A percentile compares a stretch with the other conserved stretches of the same genome.
Conservation (phyloP, 129 eudicot genomes). For the Chrysanthemum lavandulifolium region DNA sequence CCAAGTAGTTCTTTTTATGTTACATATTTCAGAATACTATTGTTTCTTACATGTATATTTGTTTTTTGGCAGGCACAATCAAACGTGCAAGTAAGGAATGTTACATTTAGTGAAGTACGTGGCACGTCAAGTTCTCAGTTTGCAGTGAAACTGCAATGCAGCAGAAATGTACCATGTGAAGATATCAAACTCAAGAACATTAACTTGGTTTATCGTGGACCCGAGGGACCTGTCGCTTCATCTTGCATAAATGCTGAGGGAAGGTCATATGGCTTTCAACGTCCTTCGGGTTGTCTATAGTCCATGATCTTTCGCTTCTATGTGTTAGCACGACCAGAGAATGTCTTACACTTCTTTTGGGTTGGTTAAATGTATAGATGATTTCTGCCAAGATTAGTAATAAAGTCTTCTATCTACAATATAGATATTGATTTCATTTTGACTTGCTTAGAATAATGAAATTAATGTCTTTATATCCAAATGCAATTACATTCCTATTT, state of each 20-base stretch:
- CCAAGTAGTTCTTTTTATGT: not conserved
- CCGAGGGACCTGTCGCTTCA: slow-evolving; percentile 39
- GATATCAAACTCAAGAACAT: slow-evolving; percentile 48
- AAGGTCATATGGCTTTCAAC: slow-evolving; percentile 41
- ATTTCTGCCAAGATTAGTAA: not conserved
- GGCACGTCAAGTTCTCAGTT: slow-evolving; percentile 58
- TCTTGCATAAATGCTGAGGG: slow-evolving; percentile 48
- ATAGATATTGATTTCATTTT: not conserved
- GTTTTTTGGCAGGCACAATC: slow-evolving; percentile 39
- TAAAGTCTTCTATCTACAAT: not conserved
- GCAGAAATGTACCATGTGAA: slow-evolving; percentile 46
- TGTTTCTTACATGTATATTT: not conserved
- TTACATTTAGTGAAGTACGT: slow-evolving; percentile 39
- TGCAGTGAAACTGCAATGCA: slow-evolving; percentile 43
- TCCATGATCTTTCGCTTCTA: not conserved
- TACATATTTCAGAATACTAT: not conserved
- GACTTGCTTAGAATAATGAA: no score
- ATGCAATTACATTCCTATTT: no score
- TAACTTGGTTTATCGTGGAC: slow-evolving; percentile 48
- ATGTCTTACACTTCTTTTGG: not conserved
- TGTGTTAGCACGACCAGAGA: slow-evolving; percentile 1
- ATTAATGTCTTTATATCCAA: no score
- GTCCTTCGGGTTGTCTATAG: slow-evolving; percentile 50
- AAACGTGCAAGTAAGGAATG: slow-evolving; percentile 43
- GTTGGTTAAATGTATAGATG: slow-evolving; percentile 6